phyloP scores from a whole-genome alignment of 2,329 filamentous ascomycete genomes.

The Thielaviopsis populi region DNA sequence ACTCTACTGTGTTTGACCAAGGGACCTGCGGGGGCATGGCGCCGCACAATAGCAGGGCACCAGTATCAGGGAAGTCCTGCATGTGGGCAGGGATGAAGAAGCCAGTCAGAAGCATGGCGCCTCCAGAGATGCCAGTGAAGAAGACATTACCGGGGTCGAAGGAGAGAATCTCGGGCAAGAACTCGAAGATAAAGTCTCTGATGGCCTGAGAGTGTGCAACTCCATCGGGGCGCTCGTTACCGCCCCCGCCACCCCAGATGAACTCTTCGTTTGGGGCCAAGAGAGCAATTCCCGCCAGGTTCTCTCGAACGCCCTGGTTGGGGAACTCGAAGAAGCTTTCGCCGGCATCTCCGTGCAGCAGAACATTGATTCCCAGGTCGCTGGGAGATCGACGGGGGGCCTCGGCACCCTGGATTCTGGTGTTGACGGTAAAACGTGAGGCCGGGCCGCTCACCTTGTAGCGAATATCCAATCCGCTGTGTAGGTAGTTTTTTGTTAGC shows the following conservation, averaged over 20 bases:
- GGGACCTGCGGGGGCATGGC: constrained; percentile 37
- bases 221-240: constrained; percentile 38
- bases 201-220: constrained; percentile 41
- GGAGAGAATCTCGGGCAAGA: constrained; percentile 37
- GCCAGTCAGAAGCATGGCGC: constrained; percentile 37
- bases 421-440: constrained; percentile 35
- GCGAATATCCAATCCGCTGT: constrained; percentile 36
- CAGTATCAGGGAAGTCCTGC: constrained; percentile 33
- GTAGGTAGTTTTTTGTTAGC: not conserved
- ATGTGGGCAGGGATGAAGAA: constrained; percentile 45
- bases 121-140: constrained; percentile 44
- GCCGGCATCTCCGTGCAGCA: constrained; percentile 45
- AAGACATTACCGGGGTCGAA: constrained; percentile 38
- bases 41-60: constrained; percentile 42
- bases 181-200: constrained; percentile 38
- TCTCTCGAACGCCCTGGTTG: constrained; percentile 36
- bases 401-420: constrained; percentile 33
- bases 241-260: constrained; percentile 39
- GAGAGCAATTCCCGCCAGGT: constrained; percentile 37
- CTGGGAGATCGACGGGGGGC: constrained; percentile 23
- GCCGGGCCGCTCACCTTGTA: constrained; percentile 42
- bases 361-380: constrained; percentile 37
- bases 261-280: constrained; percentile 39
- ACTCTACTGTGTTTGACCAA: constrained; percentile 28
- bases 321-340: constrained; percentile 44